Base-by-base conservation (phyloP, 306 rosid species). In the Lathyrus tuberosus region DNA sequence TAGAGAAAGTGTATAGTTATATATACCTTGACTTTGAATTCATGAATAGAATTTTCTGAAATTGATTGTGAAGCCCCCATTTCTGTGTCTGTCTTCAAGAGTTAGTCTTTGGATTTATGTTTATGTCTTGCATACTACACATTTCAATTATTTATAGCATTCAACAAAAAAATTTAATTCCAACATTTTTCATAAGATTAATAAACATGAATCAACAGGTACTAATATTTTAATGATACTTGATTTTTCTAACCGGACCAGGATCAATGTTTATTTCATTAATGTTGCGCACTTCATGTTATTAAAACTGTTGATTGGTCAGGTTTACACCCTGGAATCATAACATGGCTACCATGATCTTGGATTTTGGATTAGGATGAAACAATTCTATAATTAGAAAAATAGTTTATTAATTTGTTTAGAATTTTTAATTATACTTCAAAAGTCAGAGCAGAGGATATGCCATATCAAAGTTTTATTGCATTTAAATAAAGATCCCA, bases 61-160 rank as follows among this genome's bases (percentile, higher is more conserved):
- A 87, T 40, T 8, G 92, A 91, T 31, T 79, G 95, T 0, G 88
- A 75, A 66, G 85, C 96, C 72, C 99, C 99, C 99, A 94, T 94
- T 37, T 18, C 52, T 62, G 12, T 62, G 12, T 62, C 17, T 24
- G 15, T 35, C 26, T 22, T 65, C 26, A 52, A 67, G 42, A 41
- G 35, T 64, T 6, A 10, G 22, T 60, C 71, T 65, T 28, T 52
- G 64, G 40, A 11, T 11, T 7, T 41, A 4, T 56, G 67, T 47
- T 33, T 17, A 15, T 56, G 40, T 62, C 31, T 61, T 20, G 47
- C 26, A 60, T 26, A 30, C 2, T 10, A 31, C 43, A 63, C 5
- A 57, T 2, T 57, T 51, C 30, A 26, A 42, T 57, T 16, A 58
- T 81, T 69, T 73, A 81, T 81, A 69, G 82, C 26, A 51, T 72